phyloP scores from a whole-genome alignment of 192 early-diverging fungal species.

The Backusella mclennaniae region DNA sequence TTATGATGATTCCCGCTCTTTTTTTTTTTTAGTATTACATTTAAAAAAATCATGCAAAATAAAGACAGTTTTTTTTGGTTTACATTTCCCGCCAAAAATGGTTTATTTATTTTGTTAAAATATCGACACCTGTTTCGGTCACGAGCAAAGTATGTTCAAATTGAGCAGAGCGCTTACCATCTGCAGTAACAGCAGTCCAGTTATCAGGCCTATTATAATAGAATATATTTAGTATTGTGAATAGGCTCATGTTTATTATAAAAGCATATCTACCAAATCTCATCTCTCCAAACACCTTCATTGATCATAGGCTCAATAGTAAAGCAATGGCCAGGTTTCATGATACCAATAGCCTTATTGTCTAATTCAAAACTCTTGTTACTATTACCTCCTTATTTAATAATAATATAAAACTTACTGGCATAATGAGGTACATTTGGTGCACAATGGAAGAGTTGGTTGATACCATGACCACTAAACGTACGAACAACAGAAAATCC shows the following conservation, averaged over 20 bases:
- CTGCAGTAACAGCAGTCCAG: constrained; percentile 89
- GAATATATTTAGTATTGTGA: neutral
- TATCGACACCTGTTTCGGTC: constrained; percentile 87
- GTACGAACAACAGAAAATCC: constrained; percentile 90
- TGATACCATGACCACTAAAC: constrained; percentile 92
- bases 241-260: neutral
- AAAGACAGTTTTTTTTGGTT: neutral
- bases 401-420: constrained; percentile 33
- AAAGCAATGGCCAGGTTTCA: constrained; percentile 94
- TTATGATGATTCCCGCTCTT: neutral
- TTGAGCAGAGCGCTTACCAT: constrained; percentile 95
- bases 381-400: neutral
- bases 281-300: constrained; percentile 70
- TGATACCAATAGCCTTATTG: constrained; percentile 94
- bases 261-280: constrained; percentile 45
- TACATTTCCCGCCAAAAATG: constrained; percentile 3
- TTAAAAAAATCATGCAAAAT: constrained; percentile 1
- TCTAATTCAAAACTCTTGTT: constrained; percentile 25
- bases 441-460: constrained; percentile 82
- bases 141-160: constrained; percentile 96
- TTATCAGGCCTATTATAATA: constrained; percentile 53
- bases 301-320: constrained; percentile 99
- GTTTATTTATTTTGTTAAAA: constrained; percentile 54
- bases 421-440: constrained; percentile 95
- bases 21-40: neutral